phyloP scores from a whole-genome alignment of 208 protist genomes.

The Porcisia hertigi region DNA sequence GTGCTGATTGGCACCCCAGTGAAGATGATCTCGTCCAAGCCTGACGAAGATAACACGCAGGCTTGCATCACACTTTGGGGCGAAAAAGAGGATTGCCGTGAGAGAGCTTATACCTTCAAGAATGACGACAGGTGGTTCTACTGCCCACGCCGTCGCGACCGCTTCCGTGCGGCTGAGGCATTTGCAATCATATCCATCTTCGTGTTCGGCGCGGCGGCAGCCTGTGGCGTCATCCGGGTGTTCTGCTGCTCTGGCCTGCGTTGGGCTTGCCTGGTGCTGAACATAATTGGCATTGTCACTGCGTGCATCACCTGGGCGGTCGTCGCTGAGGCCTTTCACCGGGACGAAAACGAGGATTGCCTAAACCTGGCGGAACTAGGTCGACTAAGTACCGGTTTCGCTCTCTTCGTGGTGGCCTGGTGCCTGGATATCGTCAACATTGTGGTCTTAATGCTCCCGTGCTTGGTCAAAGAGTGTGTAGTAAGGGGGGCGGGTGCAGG shows the following conservation, averaged over 20 bases:
- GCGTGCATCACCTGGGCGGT: no score
- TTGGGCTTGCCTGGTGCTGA: constrained; percentile 38
- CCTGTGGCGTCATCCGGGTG: constrained; percentile 28
- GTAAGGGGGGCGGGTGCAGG: no score
- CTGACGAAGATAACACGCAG: background rate
- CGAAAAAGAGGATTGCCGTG: constrained; percentile 36
- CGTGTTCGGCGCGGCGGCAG: no score
- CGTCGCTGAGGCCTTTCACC: no score
- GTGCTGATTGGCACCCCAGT: constrained; percentile 57
- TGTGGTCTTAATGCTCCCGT: no score
- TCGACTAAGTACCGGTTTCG: no score
- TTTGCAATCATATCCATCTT: no score
- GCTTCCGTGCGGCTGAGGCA: constrained; percentile 50
- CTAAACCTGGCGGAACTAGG: no score
- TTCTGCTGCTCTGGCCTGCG: constrained; percentile 48
- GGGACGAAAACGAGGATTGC: no score
- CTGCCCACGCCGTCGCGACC: constrained; percentile 29
- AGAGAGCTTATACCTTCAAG: constrained; percentile 17
- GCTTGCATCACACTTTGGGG: constrained; percentile 61
- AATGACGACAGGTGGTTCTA: constrained; percentile 20
- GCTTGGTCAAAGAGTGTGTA: no score
- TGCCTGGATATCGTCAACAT: no score
- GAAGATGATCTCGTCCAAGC: constrained; percentile 46
- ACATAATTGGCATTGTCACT: constrained; percentile 24
- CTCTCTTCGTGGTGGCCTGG: no score